Evolutionary conservation across 495 filamentous ascomycete genomes (phyloP).

Genomic region (Neurospora sp.): DNA sequence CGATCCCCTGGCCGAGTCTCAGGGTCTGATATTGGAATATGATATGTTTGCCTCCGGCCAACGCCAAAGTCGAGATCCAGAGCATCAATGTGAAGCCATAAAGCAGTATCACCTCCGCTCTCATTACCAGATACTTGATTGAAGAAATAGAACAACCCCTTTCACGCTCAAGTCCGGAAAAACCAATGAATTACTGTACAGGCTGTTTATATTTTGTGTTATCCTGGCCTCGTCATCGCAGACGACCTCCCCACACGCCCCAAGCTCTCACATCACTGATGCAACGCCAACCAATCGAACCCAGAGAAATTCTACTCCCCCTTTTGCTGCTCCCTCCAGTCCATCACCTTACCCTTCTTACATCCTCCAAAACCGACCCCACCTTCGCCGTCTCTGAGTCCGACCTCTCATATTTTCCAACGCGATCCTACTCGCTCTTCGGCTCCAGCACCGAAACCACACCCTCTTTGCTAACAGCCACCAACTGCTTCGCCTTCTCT

Average conservation of each 20-base stretch:
- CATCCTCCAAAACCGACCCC: not conserved
- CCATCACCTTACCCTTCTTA: not conserved
- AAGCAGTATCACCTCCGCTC: not conserved
- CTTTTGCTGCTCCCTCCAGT: not conserved
- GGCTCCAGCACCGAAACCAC: constrained; percentile 53
- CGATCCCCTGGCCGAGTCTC: not conserved
- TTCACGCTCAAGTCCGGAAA: not conserved
- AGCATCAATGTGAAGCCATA: no score
- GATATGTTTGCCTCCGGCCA: no score
- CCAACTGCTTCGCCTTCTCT: constrained; percentile 56
- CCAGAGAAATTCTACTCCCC: not conserved
- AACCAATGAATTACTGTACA: not conserved
- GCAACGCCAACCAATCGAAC: not conserved
- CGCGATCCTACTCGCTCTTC: constrained; percentile 10
- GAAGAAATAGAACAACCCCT: not conserved
- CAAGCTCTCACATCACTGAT: not conserved
- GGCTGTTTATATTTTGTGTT: not conserved
- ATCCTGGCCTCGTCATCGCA: not conserved
- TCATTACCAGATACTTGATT: not conserved
- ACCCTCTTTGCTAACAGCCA: constrained; percentile 65
- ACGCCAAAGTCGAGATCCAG: no score
- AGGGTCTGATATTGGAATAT: not conserved
- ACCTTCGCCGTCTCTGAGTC: not conserved
- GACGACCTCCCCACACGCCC: not conserved
- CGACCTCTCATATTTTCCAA: not conserved